These are phyloP conservation scores for Athelia sp. DNA, from an alignment of 1,284 basidiomycete species.

Conservation along the genomic window DNA sequence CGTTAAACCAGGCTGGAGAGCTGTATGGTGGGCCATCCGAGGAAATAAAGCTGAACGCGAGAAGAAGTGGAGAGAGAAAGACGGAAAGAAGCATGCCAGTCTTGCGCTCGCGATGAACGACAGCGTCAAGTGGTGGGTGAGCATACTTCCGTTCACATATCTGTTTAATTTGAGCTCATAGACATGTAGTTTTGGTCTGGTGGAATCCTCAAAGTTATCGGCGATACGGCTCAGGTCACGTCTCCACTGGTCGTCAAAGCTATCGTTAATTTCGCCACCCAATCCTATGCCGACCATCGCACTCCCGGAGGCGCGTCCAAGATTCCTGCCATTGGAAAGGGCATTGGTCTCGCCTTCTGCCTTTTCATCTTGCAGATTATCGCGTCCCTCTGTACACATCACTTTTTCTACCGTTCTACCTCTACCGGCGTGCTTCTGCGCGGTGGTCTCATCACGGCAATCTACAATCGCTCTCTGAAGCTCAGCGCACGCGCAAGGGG, in stretches of 20 bases:
- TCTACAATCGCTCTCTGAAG: conserved; percentile 78
- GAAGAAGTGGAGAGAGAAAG: conserved; percentile 58
- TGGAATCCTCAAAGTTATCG: conserved; percentile 72
- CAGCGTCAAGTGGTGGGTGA: conserved; percentile 63
- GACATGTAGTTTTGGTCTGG: conserved; percentile 65
- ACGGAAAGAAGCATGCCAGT: conserved; percentile 64
- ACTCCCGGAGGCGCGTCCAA: conserved; percentile 29
- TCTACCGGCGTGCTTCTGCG: conserved; percentile 79
- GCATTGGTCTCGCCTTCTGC: conserved; percentile 71
- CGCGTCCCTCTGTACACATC: conserved; percentile 68
- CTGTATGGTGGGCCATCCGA: conserved; percentile 57
- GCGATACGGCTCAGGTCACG: conserved; percentile 69
- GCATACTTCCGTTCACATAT: neutral
- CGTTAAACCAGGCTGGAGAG: conserved; percentile 49
- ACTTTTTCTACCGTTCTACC: conserved; percentile 75
- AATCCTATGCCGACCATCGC: conserved; percentile 56
- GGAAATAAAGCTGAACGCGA: conserved; percentile 51
- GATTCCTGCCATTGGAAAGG: conserved; percentile 60
- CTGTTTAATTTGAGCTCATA: neutral
- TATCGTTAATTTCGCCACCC: conserved; percentile 71
- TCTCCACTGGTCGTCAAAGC: conserved; percentile 76
- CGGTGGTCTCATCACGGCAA: conserved; percentile 83
- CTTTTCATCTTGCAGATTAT: conserved; percentile 70
- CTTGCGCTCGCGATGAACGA: conserved; percentile 77
- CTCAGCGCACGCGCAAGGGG: conserved; percentile 82